These are phyloP conservation scores for Podila horticola DNA, from an alignment of 192 early-diverging fungal genomes.

Conservation along the genomic window DNA sequence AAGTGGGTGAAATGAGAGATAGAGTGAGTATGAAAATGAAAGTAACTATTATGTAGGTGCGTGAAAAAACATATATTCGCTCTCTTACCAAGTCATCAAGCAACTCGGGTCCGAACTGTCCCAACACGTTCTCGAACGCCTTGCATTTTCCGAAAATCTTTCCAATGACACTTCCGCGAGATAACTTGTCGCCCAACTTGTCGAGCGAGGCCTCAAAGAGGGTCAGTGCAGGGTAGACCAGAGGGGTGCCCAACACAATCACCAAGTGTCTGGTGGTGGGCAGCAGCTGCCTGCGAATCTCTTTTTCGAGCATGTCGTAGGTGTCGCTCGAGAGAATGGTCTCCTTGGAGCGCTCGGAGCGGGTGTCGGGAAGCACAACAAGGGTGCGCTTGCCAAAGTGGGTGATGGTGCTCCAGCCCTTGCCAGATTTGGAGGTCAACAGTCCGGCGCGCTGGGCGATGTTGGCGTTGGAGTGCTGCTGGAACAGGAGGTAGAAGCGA, in stretches of 20 bases:
- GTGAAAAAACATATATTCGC: no score
- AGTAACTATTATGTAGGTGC: conserved; percentile 59
- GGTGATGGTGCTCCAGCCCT: conserved; percentile 43
- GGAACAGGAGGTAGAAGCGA: conserved; percentile 87
- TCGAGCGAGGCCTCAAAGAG: conserved; percentile 75
- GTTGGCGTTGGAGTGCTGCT: conserved; percentile 77
- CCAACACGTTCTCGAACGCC: conserved; percentile 63
- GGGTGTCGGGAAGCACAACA: conserved; percentile 68
- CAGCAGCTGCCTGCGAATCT: conserved; percentile 64
- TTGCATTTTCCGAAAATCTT: conserved; percentile 65
- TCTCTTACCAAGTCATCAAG: conserved; percentile 78
- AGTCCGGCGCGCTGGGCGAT: conserved; percentile 66
- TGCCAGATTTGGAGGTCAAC: conserved; percentile 24
- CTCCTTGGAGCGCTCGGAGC: conserved; percentile 76
- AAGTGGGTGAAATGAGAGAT: not conserved
- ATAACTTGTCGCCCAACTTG: conserved; percentile 46
- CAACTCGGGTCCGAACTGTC: conserved; percentile 87
- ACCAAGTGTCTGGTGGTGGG: conserved; percentile 72
- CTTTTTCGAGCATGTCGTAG: conserved; percentile 70
- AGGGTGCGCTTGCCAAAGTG: conserved; percentile 48
- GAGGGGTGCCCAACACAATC: conserved; percentile 78
- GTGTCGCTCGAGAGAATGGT: conserved; percentile 67
- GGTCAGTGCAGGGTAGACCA: conserved; percentile 81
- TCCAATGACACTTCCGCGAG: conserved; percentile 43
- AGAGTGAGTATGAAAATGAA: not conserved